Conservation (phyloP, 2,329 filamentous ascomycete species). For the Phialophora expanda region DNA sequence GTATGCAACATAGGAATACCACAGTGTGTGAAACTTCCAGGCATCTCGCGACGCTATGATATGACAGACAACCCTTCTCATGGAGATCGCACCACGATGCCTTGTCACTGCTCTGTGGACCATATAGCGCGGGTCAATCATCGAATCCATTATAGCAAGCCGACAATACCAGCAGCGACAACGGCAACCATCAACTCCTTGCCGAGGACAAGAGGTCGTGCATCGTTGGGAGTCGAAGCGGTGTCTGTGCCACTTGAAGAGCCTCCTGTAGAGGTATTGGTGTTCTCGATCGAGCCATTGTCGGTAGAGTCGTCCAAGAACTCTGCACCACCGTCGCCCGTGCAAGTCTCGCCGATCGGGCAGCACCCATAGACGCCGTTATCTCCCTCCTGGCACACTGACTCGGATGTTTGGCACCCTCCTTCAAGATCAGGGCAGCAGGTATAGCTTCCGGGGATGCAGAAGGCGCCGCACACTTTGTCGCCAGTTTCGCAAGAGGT, state of each 20-base stretch:
- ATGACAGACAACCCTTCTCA: not conserved
- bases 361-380: slow-evolving; percentile 38
- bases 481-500: slow-evolving; percentile 28
- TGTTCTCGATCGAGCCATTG: not conserved
- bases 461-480: slow-evolving; percentile 36
- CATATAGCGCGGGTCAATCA: not conserved
- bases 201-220: slow-evolving; percentile 18
- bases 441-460: slow-evolving; percentile 36
- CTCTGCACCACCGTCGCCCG: slow-evolving; percentile 34
- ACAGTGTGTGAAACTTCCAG: not conserved
- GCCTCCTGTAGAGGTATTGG: not conserved
- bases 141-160: slow-evolving; percentile 7
- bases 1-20: not conserved
- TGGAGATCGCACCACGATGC: not conserved
- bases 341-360: slow-evolving; percentile 29
- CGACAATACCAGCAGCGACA: slow-evolving; percentile 23
- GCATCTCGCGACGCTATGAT: not conserved
- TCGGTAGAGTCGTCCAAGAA: slow-evolving; percentile 22
- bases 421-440: slow-evolving; percentile 37
- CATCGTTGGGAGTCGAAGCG: slow-evolving; percentile 13
- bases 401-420: slow-evolving; percentile 29
- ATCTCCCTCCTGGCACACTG: slow-evolving; percentile 32
- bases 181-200: slow-evolving; percentile 6
- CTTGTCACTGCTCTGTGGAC: not conserved
- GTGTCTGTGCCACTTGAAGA: slow-evolving; percentile 12